Evolutionary conservation across 345 rosid species (phyloP).

Genomic region (Laguncularia racemosa): DNA sequence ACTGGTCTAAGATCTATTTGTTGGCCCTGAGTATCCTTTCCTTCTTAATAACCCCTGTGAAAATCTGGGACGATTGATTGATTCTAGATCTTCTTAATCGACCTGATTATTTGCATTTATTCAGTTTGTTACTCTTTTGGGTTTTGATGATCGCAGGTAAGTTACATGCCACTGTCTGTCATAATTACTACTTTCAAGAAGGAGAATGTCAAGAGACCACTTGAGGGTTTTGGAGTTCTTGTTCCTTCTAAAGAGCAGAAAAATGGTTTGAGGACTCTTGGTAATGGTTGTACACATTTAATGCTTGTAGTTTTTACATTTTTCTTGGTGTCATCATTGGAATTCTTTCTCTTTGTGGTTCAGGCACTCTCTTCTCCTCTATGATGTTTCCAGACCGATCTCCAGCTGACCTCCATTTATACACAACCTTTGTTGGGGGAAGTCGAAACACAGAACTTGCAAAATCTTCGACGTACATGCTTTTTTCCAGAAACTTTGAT

Average conservation of each 20-base stretch:
- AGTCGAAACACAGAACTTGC: constrained; percentile 86
- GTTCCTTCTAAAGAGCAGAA: constrained; percentile 81
- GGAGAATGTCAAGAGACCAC: constrained; percentile 81
- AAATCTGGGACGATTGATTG: too few species aligned
- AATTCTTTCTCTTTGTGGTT: constrained; percentile 3
- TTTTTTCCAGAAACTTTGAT: constrained; percentile 2
- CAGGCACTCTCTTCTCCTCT: constrained; percentile 95
- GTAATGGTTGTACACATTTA: constrained; percentile 25
- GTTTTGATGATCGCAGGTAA: constrained; percentile 34
- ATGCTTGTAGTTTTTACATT: not conserved
- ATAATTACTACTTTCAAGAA: constrained; percentile 76
- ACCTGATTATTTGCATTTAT: not conserved
- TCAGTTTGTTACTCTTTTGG: constrained; percentile 5
- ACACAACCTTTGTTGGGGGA: constrained; percentile 94
- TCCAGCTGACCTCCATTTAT: constrained; percentile 56
- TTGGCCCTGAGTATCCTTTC: too few species aligned
- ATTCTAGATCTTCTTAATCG: too few species aligned
- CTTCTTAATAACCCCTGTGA: too few species aligned
- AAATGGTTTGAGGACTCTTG: constrained; percentile 81
- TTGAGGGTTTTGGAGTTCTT: constrained; percentile 95
- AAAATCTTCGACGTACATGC: constrained; percentile 58
- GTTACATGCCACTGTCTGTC: constrained; percentile 77
- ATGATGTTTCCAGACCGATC: constrained; percentile 96
- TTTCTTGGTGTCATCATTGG: constrained; percentile 1
- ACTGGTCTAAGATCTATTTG: too few species aligned